Evolutionary conservation across 2,329 filamentous ascomycete genomes (phyloP), one percentile per base, ranked within the genome.

Genomic region (Cordyceps cicadae): DNA sequence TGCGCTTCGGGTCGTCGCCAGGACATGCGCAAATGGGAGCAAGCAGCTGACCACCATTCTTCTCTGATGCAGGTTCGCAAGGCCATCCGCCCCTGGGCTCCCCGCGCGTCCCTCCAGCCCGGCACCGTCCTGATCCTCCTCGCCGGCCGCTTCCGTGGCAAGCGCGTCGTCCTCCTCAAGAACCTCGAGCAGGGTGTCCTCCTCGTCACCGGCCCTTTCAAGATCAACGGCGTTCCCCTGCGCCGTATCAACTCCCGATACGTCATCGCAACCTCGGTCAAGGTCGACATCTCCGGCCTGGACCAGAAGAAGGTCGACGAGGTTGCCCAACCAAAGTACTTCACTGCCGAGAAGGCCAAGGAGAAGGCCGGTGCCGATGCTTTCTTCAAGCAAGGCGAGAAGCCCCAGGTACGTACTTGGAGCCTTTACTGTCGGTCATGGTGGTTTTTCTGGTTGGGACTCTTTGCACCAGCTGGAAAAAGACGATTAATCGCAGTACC

Each of bases 341-440:
- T 99, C 85, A 89, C 90, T 75, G 88, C 89, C 76, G 94, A 97
- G 79, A 96, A 96, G 87, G 77, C 83, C 73, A 87, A 92, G 81
- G 91, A 96, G 84, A 96, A 97, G 89, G 88, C 90, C 72, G 87
- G 88, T 73, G 93, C 99, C 86, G 93, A 97, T 78, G 90, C 92
- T 77, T 99, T 99, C 87, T 97, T 97, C 88, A 92, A 94, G 87
- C 92, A 97, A 86, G 86, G 92, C 79, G 92, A 97, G 88, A 96
- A 96, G 87, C 84, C 90, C 76, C 85, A 96, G 91, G 92, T 96
- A 86, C 69, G 89, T 43, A 21, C 43, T 43, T 17, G 1, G 12
- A 53, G 19, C 34, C 26, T 19, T 14, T 17, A 5, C 39, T 5
- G 8, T 11, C n/a, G 51, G 15, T 64, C 32, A 62, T 43, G n/a